A percentile compares a stretch with the other conserved stretches of the same genome.
These are phyloP conservation scores for Malus sylvestris DNA, from an alignment of 306 rosid species.

Conservation along the genomic window DNA sequence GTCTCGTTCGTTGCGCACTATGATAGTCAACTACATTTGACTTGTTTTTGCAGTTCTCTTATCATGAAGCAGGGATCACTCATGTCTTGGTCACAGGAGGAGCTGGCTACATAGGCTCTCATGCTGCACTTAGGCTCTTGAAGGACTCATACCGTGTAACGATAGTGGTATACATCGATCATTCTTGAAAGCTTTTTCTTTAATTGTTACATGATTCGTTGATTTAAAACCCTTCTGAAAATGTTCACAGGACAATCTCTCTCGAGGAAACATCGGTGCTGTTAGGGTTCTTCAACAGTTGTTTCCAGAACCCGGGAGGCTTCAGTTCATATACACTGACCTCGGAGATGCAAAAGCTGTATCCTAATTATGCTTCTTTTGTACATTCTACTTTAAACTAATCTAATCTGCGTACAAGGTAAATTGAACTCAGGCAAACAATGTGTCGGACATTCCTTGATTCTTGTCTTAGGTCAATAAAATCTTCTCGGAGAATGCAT, in stretches of 20 bases:
- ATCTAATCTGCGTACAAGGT: not conserved
- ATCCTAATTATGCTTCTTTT: conserved; percentile 27
- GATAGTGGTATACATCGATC: conserved; percentile 46
- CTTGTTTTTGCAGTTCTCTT: conserved; percentile 43
- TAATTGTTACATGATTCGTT: not conserved
- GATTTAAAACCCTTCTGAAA: not conserved
- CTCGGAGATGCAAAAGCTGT: conserved; percentile 80
- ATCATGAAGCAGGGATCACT: conserved; percentile 56
- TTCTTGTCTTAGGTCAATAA: conserved; percentile 55
- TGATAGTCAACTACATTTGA: not conserved
- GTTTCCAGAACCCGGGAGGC: conserved; percentile 79
- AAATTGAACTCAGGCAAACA: not conserved
- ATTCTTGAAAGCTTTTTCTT: not conserved
- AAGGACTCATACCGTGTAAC: conserved; percentile 79
- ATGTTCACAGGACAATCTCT: conserved; percentile 59
- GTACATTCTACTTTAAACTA: not conserved
- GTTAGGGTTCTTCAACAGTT: conserved; percentile 62
- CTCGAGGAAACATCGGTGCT: conserved; percentile 89
- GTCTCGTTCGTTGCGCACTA: too few relatives aligned
- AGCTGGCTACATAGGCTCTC: conserved; percentile 96
- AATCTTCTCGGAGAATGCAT: conserved; percentile 80
- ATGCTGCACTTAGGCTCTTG: conserved; percentile 75
- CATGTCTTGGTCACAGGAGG: conserved; percentile 95
- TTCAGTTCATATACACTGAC: conserved; percentile 85
- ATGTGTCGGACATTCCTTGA: conserved; percentile 33